These are phyloP conservation scores for Endocladia muricata DNA, from an alignment of 31 red algal species.

Conservation along the genomic window DNA sequence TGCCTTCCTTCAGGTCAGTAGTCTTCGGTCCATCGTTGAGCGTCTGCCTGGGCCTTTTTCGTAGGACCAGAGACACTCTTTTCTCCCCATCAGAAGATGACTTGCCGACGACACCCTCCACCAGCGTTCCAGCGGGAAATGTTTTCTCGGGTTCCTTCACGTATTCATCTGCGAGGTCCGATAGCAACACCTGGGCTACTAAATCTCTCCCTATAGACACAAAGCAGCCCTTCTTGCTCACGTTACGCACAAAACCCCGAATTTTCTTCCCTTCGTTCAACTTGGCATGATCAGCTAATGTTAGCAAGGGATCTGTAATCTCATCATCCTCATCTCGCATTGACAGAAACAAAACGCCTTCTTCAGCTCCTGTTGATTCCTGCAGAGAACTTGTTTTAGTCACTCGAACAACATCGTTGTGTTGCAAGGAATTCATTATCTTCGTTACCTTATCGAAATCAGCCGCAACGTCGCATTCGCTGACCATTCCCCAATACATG, in stretches of 20 bases:
- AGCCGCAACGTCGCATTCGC: conserved; percentile 39
- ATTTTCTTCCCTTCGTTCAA: conserved; percentile 46
- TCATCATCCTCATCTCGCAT: conserved; percentile 7
- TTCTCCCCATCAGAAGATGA: neutral
- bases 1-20: conserved; percentile 36
- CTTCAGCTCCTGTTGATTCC: neutral
- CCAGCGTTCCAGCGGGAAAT: conserved; percentile 66
- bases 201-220: conserved; percentile 52
- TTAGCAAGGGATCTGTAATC: conserved; percentile 6
- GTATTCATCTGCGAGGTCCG: conserved; percentile 76
- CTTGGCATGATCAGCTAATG: neutral
- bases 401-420: conserved; percentile 36
- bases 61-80: conserved; percentile 27
- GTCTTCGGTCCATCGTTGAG: neutral
- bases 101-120: conserved; percentile 13
- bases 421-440: conserved; percentile 16
- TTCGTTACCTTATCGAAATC: conserved; percentile 29
- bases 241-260: conserved; percentile 71
- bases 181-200: conserved; percentile 60
- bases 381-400: neutral
- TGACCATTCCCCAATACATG: conserved; percentile 40
- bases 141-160: conserved; percentile 33
- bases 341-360: conserved; percentile 1
- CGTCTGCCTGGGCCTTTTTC: conserved; percentile 23
- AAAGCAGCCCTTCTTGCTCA: conserved; percentile 75